These are phyloP conservation scores for Fulvia fulva DNA, from an alignment of 2,329 filamentous ascomycete species.

Conservation along the genomic window DNA sequence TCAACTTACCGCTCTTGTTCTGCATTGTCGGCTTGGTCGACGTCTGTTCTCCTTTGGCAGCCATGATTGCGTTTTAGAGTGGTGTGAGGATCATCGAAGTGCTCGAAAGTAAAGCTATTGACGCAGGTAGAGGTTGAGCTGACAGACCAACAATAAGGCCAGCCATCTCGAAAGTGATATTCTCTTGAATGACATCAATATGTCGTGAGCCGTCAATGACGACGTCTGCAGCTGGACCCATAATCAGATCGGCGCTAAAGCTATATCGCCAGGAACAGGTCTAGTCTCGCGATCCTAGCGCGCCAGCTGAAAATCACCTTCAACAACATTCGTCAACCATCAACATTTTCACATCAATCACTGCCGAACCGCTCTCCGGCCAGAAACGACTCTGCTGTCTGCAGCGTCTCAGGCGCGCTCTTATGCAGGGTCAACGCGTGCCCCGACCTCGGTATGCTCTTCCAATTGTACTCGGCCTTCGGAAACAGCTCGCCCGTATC, in stretches of 20 bases:
- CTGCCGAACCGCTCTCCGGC: conserved; percentile 3
- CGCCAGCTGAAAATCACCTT: not conserved
- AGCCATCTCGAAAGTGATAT: not conserved
- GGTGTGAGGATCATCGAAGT: not conserved
- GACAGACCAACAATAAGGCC: not conserved
- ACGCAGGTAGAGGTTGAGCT: not conserved
- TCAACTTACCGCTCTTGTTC: conserved; percentile 20
- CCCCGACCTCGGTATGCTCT: conserved; percentile 12
- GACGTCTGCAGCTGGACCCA: not conserved
- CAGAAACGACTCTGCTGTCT: conserved; percentile 11
- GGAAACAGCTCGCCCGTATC: conserved; percentile 14
- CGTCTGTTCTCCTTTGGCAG: conserved; percentile 15
- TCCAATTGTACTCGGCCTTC: conserved; percentile 14
- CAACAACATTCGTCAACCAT: not conserved
- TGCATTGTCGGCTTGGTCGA: conserved; percentile 24
- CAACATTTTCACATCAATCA: not conserved
- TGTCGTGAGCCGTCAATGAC: not conserved
- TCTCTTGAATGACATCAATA: not conserved
- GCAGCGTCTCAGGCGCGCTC: conserved; percentile 2
- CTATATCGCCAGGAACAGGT: not conserved
- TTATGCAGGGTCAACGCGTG: conserved; percentile 12
- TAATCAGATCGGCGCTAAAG: not conserved
- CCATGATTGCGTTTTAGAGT: conserved; percentile 6
- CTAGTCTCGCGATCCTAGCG: not conserved
- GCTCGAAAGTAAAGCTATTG: not conserved